Base-by-base conservation (phyloP, 2,329 filamentous ascomycete species). In the Tolypocladium ovalisporum region DNA sequence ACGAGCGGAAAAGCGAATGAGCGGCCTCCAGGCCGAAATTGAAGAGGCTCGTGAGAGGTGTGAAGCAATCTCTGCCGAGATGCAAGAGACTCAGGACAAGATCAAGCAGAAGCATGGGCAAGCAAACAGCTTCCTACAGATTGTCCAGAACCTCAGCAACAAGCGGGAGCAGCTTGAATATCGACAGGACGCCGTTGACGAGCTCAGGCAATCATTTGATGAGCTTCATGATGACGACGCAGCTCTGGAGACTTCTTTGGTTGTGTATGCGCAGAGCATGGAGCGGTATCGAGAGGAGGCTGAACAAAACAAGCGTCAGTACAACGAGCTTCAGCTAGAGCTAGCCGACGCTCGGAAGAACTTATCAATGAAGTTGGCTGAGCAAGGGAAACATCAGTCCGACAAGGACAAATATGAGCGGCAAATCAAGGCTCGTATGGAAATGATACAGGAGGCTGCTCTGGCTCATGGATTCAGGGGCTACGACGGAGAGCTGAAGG, bases 331-430 rank as follows among this genome's bases (percentile, higher is more conserved):
- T n/a, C 78, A 83, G 59, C 67, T 70, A 2, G 74, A 78, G 10
- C 68, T 84, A 15, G 67, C 69, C 2, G 61, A 70, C 4, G 72
- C 75, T 9, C 78, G 81, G 37, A 74, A 68, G 40, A 70, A 76
- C 5, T 69, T 82, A 47, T 79, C 79, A 0, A 63, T 67, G 27
- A 84, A 84, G 64, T 75, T 82, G 40, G 75, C 81, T 1, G 87
- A 91, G 63, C 80, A 84, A 64, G 93, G 93, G 49, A 89, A 87
- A 63, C 85, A 87, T 63, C 84, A 94, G 70, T 93, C 92, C 2
- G 87, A 96, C 67, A 91, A 93, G 73, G 87, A 89, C 60, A 89
- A 88, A 65, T 90, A 94, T 67, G 90, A 97, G 67, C 83, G 87
- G 4, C 89, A 97, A 62, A 69, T 96, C 4, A 77, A 83, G 63